phyloP scores from a whole-genome alignment of 768 basidiomycete genomes.

The Mycena indigotica region DNA sequence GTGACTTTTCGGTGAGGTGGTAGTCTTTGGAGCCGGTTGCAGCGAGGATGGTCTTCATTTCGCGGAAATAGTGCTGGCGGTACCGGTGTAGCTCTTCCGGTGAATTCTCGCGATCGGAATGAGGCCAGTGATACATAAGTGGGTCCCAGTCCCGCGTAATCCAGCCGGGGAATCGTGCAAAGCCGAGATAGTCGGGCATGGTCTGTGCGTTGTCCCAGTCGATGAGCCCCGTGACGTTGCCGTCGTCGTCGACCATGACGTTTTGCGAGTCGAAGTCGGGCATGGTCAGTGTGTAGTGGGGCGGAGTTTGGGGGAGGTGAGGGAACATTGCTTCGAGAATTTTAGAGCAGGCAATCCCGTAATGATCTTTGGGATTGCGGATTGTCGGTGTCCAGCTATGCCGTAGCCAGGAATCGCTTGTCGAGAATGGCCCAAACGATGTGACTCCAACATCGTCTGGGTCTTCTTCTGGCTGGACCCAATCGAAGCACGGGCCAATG shows the following conservation, averaged over 20 bases:
- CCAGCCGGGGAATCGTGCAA: slow-evolving; percentile 30
- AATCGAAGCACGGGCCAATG: not conserved
- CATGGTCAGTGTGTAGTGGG: slow-evolving; percentile 27
- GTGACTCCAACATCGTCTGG: not conserved
- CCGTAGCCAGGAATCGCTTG: not conserved
- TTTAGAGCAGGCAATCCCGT: not conserved
- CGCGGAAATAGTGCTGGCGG: slow-evolving; percentile 12
- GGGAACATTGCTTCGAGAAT: slow-evolving; percentile 20
- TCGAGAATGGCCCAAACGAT: not conserved
- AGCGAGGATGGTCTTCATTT: not conserved
- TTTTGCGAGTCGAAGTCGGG: slow-evolving; percentile 32
- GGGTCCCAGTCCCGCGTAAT: slow-evolving; percentile 31
- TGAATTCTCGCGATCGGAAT: slow-evolving; percentile 15
- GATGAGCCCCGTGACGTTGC: slow-evolving; percentile 27
- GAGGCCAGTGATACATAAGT: slow-evolving; percentile 21
- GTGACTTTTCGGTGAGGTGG: slow-evolving; percentile 11
- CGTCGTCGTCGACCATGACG: slow-evolving; percentile 27
- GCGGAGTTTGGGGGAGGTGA: slow-evolving; percentile 24
- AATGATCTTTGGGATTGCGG: not conserved
- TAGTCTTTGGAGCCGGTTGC: not conserved
- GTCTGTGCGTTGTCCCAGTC: slow-evolving; percentile 29
- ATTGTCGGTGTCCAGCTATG: not conserved
- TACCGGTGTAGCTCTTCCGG: slow-evolving; percentile 12
- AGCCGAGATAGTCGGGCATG: slow-evolving; percentile 20
- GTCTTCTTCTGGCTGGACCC: not conserved